Evolutionary conservation across 257 asterid genomes (phyloP).

Genomic region (Coffea eugenioides): DNA sequence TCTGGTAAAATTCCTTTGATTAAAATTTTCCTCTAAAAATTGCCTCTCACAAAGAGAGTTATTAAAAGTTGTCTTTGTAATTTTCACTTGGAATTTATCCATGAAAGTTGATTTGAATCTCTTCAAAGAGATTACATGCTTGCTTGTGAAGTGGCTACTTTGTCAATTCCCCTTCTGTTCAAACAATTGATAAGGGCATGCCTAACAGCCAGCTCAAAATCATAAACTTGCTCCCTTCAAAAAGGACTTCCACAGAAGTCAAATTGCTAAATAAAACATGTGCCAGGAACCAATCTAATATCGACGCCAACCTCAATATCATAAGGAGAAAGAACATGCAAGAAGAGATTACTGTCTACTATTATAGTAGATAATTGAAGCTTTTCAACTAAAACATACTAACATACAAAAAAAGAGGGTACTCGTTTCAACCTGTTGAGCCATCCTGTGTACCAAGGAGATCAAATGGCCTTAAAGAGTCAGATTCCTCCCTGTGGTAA

Average conservation of each 20-base stretch:
- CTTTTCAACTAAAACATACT: background rate
- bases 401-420: conserved; percentile 20
- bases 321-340: background rate
- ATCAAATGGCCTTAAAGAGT: conserved; percentile 61
- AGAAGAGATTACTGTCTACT: background rate
- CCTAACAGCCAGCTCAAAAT: background rate
- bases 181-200: background rate
- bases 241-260: background rate
- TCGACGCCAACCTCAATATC: background rate
- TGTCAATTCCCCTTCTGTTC: background rate
- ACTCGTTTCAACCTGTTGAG: conserved; percentile 53
- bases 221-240: background rate
- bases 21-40: background rate
- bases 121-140: background rate
- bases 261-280: background rate
- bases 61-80: background rate
- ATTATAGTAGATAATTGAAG: background rate
- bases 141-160: background rate
- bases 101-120: background rate
- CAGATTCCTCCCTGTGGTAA: conserved; percentile 55
- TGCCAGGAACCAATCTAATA: background rate
- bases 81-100: background rate
- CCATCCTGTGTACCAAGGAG: conserved; percentile 68
- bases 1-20: background rate
- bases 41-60: background rate